A percentile compares a stretch with the other conserved stretches of the same genome.
Evolutionary conservation across 192 early-diverging fungal species (phyloP).

Genomic region (Coemansia sp.): DNA sequence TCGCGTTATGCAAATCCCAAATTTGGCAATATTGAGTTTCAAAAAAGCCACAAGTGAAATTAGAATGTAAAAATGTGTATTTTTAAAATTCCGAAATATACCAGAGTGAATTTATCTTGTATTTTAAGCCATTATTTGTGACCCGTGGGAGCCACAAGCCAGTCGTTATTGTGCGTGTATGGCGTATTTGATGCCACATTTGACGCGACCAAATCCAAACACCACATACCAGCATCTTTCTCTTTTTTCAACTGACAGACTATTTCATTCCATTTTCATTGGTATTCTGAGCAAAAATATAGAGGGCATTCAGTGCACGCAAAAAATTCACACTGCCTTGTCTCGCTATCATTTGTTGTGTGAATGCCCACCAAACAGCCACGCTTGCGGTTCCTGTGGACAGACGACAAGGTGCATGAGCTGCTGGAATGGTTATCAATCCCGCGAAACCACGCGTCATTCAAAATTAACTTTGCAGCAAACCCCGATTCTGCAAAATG

Average conservation of each 20-base stretch:
- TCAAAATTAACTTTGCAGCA: not conserved
- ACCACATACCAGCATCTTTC: not conserved
- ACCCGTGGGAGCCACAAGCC: not conserved
- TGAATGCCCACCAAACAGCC: too few relatives aligned
- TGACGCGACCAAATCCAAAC: not conserved
- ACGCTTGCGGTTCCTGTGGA: not conserved
- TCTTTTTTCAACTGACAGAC: too few relatives aligned
- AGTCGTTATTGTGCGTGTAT: not conserved
- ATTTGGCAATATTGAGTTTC: not conserved
- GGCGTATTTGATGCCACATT: not conserved
- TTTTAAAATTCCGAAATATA: too few relatives aligned
- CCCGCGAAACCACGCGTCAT: not conserved
- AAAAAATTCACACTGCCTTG: too few relatives aligned
- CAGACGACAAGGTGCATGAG: not conserved
- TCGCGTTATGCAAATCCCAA: not conserved
- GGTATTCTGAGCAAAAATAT: too few relatives aligned
- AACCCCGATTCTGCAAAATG: not conserved
- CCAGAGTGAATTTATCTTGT: not conserved
- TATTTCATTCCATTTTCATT: too few relatives aligned
- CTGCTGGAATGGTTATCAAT: not conserved
- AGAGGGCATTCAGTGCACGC: too few relatives aligned
- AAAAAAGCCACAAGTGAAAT: slow-evolving; percentile 1
- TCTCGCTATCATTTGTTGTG: too few relatives aligned
- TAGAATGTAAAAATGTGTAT: not conserved
- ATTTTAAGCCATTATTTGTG: not conserved